phyloP scores from a whole-genome alignment of 2,329 filamentous ascomycete genomes.

The Zasmidium angulare region DNA sequence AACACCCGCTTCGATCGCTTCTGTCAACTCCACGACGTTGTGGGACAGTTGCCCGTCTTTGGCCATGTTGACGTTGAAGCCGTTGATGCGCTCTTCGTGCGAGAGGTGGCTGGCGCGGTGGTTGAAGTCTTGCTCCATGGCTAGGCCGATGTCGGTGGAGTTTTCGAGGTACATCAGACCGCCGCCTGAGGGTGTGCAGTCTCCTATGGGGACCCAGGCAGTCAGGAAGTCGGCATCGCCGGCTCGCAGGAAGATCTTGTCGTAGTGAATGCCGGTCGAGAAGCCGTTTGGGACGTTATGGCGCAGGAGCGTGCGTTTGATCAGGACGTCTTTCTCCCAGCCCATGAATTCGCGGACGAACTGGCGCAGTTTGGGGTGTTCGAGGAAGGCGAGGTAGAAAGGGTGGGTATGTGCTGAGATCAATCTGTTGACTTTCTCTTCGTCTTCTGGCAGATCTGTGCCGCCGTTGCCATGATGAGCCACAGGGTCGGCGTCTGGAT shows the following conservation, averaged over 20 bases:
- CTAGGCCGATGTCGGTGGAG: slow-evolving; percentile 36
- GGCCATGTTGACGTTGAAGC: slow-evolving; percentile 43
- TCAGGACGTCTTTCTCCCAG: slow-evolving; percentile 39
- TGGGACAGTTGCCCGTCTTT: slow-evolving; percentile 29
- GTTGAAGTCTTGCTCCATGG: slow-evolving; percentile 43
- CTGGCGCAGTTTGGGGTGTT: slow-evolving; percentile 35
- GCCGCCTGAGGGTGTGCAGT: slow-evolving; percentile 37
- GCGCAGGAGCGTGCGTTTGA: slow-evolving; percentile 39
- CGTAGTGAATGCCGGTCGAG: slow-evolving; percentile 45
- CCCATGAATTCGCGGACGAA: slow-evolving; percentile 40
- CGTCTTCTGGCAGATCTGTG: slow-evolving; percentile 30
- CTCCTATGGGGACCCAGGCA: slow-evolving; percentile 42
- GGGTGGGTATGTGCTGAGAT: slow-evolving; percentile 36
- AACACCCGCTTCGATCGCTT: background rate
- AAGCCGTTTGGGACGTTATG: slow-evolving; percentile 41
- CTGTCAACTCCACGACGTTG: slow-evolving; percentile 1
- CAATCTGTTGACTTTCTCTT: slow-evolving; percentile 30
- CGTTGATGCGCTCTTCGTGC: slow-evolving; percentile 35
- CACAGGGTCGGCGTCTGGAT: slow-evolving; percentile 36
- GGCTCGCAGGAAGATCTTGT: slow-evolving; percentile 42
- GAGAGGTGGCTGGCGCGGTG: slow-evolving; percentile 27
- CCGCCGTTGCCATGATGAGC: slow-evolving; percentile 28
- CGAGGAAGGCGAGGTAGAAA: slow-evolving; percentile 37
- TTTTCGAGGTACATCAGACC: slow-evolving; percentile 46
- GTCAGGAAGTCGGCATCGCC: slow-evolving; percentile 37